These are phyloP conservation scores for Mycena indigotica DNA, from an alignment of 768 basidiomycete genomes.

Conservation along the genomic window DNA sequence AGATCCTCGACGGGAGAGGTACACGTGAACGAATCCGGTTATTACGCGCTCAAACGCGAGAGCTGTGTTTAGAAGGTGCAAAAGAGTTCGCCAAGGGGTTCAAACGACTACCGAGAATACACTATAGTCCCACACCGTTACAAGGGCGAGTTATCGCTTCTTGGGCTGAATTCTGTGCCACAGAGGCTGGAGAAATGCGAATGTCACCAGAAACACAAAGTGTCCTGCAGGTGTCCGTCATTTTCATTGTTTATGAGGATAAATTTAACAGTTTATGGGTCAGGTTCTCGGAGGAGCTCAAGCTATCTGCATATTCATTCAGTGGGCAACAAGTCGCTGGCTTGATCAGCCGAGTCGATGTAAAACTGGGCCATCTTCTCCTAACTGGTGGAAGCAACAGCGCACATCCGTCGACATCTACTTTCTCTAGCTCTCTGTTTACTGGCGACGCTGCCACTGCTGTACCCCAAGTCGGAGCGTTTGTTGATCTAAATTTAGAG, in stretches of 20 bases:
- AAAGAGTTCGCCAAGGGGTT: not conserved
- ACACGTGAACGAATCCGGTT: not conserved
- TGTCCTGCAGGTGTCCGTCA: not conserved
- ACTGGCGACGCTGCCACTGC: too few relatives aligned
- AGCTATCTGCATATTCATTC: not conserved
- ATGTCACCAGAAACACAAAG: not conserved
- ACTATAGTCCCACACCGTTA: not conserved
- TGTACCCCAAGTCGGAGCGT: too few relatives aligned
- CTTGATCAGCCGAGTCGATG: too few relatives aligned
- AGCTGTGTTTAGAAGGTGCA: not conserved
- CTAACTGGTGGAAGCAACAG: not conserved
- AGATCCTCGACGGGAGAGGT: not conserved
- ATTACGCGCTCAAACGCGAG: not conserved
- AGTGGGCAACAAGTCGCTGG: not conserved
- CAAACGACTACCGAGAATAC: not conserved
- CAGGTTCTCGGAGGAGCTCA: not conserved
- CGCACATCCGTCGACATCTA: too few relatives aligned
- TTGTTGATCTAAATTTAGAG: too few relatives aligned
- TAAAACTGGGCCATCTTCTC: too few relatives aligned
- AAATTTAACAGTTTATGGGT: not conserved
- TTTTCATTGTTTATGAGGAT: not conserved
- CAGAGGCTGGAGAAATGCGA: not conserved
- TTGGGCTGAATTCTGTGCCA: not conserved
- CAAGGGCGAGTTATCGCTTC: not conserved
- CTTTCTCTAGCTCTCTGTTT: too few relatives aligned